Evolutionary conservation across 2,329 filamentous ascomycete genomes (phyloP), one percentile per base, ranked within the genome.

Genomic region (Hirsutella thompsonii): DNA sequence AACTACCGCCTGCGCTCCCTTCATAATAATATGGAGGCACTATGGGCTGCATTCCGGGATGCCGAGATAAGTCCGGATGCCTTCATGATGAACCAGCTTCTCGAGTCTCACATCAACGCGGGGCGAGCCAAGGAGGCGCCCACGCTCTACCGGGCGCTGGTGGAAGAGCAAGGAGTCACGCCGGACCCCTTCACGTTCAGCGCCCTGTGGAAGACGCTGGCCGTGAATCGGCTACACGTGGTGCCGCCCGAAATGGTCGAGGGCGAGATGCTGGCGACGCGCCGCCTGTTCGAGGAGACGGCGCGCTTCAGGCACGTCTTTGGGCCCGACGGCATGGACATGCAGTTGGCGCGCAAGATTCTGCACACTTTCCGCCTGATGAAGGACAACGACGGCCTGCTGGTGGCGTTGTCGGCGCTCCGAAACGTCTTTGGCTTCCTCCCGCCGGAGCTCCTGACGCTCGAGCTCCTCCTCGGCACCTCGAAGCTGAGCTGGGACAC

Each of bases 31-130:
- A 68, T 86, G 39, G 63, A 73, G 37, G 63, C 70, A 39, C 64
- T 90, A 4, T 79, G 77, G 59, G 66, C 73, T 26, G 74, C 76
- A 2, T 77, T 86, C 46, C 63, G 67, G 13, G 64, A 73, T 36
- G 74, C 81, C 13, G 71, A 80, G 46, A 77, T 90, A 45, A 68
- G 65, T 41, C 74, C 81, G 2, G 81, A 85, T 52, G 75, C 78
- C 8, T 83, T 81, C 57, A 82, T 89, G 62, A 76, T 89, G 69
- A 92, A 90, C 58, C 81, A 88, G 53, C 64, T 89, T 19, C 72
- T 92, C 20, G 76, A 78, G 44, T 76, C 78, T 6, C 72, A 80
- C 46, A 68, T 82, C 37, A 72, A 78, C 45, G 71, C 72, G 43
- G 73, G 74, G 39, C 65, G 75, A 40, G 66, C 70, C 36, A 57